Evolutionary conservation across 1,139 yeast species (phyloP).

Genomic region (Maudiozyma humilis): DNA sequence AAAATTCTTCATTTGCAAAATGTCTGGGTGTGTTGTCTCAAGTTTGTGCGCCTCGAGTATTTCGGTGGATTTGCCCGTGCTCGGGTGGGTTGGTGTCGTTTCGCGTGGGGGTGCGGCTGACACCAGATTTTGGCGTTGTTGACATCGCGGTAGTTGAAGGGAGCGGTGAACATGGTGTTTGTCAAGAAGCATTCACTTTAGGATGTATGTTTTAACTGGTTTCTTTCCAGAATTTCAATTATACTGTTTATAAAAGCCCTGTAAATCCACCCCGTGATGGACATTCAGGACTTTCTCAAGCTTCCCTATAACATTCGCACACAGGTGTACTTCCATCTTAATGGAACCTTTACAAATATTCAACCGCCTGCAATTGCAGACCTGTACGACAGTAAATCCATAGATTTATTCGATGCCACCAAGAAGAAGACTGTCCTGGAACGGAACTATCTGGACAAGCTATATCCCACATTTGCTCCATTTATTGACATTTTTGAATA

Average conservation of each 20-base stretch:
- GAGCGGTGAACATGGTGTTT: too few species aligned
- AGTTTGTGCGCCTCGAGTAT: not conserved
- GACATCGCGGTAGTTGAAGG: too few species aligned
- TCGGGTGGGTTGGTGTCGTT: too few species aligned
- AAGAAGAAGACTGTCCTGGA: conserved; percentile 6
- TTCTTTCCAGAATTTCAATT: too few species aligned
- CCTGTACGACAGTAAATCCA: conserved; percentile 8
- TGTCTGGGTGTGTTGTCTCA: not conserved
- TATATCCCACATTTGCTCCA: conserved; percentile 15
- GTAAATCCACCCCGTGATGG: conserved; percentile 3
- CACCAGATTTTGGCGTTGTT: too few species aligned
- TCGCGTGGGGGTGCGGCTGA: too few species aligned
- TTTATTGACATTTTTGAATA: conserved; percentile 24
- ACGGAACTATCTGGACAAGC: conserved; percentile 7
- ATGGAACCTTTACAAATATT: conserved; percentile 15
- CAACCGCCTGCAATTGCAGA: conserved; percentile 7
- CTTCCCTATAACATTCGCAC: conserved; percentile 23
- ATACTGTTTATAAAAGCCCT: not conserved
- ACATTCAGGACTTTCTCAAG: conserved; percentile 17
- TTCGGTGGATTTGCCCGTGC: not conserved
- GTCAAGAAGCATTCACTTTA: too few species aligned
- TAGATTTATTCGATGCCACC: conserved; percentile 6
- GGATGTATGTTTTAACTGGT: too few species aligned
- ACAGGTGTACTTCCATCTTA: conserved; percentile 22
- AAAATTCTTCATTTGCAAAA: not conserved